phyloP scores from a whole-genome alignment of 2,329 filamentous ascomycete genomes.

The Colletotrichum sp. region DNA sequence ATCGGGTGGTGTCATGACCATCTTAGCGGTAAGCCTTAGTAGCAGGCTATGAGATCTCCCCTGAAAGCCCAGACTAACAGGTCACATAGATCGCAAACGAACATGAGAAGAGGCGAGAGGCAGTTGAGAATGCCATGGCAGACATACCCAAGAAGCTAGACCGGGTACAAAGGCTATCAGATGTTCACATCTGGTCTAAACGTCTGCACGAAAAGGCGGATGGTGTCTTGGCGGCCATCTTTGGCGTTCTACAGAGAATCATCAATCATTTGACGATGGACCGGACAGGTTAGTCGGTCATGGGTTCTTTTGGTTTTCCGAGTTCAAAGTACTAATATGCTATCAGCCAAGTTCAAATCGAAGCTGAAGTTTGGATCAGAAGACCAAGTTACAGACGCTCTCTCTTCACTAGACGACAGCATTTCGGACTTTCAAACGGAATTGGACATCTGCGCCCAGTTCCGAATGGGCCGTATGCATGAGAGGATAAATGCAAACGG shows the following conservation, averaged over 20 bases:
- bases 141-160: neutral
- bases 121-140: neutral
- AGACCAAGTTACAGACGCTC: neutral
- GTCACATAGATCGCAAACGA: neutral
- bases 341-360: neutral
- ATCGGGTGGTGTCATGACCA: neutral
- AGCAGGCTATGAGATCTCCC: accelerated
- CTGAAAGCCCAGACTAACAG: too few species aligned
- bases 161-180: neutral
- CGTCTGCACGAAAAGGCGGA: neutral
- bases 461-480: neutral
- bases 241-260: neutral
- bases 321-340: neutral
- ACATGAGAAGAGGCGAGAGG: neutral
- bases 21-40: neutral
- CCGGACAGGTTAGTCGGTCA: neutral
- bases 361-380: neutral
- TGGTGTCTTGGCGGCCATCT: neutral
- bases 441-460: neutral
- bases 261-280: neutral
- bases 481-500: neutral
- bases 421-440: neutral
- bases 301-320: neutral
- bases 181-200: neutral
- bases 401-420: neutral